phyloP scores from a whole-genome alignment of 202 grass and related monocot genomes.

The Brachypodium distachyon region DNA sequence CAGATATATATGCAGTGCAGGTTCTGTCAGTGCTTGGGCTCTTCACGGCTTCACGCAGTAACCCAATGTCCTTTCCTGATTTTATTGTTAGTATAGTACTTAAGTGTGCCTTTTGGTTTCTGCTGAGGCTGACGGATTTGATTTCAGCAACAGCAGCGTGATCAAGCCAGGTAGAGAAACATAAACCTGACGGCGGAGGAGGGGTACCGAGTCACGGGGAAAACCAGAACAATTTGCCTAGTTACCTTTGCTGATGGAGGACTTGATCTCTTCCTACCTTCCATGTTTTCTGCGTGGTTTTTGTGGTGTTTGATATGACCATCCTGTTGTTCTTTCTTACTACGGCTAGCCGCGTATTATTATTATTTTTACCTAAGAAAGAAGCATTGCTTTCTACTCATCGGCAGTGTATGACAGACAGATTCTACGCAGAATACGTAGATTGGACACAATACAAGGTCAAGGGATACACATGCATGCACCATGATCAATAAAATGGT shows the following conservation, averaged over 20 bases:
- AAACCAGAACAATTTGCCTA: not conserved
- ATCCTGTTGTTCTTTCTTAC: not conserved
- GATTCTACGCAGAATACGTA: not conserved
- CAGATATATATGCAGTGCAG: not conserved
- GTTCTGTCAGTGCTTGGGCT: not conserved
- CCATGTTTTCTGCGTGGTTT: not conserved
- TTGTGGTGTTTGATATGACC: not conserved
- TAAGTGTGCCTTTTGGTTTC: too few relatives aligned
- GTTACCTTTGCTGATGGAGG: not conserved
- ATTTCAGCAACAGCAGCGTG: not conserved
- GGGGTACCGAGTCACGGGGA: not conserved
- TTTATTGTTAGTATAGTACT: not conserved
- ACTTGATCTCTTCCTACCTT: not conserved
- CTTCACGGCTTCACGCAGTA: not conserved
- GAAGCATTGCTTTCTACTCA: not conserved
- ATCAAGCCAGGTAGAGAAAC: not conserved
- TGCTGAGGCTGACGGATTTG: not conserved
- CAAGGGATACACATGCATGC: conserved; percentile 15
- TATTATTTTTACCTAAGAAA: not conserved
- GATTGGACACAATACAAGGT: not conserved
- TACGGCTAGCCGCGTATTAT: not conserved
- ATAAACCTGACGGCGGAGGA: not conserved
- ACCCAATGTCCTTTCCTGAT: not conserved
- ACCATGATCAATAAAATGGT: not conserved
- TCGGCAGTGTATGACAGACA: not conserved